Conservation (phyloP, 371 early-diverging fungal species). For the Chytridium lagenaria region DNA sequence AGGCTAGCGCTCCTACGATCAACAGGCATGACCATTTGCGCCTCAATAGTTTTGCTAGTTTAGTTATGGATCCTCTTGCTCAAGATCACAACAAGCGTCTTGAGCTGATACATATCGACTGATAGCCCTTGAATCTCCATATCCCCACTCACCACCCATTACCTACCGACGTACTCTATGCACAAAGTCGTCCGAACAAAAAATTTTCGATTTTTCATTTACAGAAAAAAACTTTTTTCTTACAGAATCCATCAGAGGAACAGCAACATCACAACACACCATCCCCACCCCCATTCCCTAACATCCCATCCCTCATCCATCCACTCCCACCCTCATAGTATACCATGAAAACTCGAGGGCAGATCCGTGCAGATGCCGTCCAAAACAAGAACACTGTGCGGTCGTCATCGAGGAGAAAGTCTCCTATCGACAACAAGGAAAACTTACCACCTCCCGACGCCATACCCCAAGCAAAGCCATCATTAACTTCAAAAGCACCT, state of each 20-base stretch:
- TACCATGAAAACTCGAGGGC: too few relatives aligned
- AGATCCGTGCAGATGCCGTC: too few relatives aligned
- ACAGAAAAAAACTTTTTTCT: slow-evolving; percentile 67
- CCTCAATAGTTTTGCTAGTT: too few relatives aligned
- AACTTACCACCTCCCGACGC: neutral
- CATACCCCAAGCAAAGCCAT: neutral
- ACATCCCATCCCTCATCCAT: too few relatives aligned
- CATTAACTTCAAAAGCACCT: neutral
- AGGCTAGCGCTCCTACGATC: slow-evolving; percentile 5
- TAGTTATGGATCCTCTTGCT: slow-evolving; percentile 55
- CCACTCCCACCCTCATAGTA: too few relatives aligned
- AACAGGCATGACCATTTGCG: too few relatives aligned
- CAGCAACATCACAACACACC: slow-evolving; percentile 49
- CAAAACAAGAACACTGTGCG: too few relatives aligned
- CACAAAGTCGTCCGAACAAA: neutral
- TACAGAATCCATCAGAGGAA: slow-evolving; percentile 44
- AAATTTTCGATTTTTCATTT: slow-evolving; percentile 44
- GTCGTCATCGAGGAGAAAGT: too few relatives aligned
- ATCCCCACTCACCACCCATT: too few relatives aligned
- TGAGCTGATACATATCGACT: slow-evolving; percentile 57
- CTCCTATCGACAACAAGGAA: neutral
- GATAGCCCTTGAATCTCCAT: slow-evolving; percentile 26
- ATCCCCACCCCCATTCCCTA: too few relatives aligned
- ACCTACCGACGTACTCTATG: too few relatives aligned
- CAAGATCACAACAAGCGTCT: slow-evolving; percentile 65